These are phyloP conservation scores for Hypholoma fasciculare DNA, from an alignment of 768 basidiomycete genomes.

Conservation along the genomic window DNA sequence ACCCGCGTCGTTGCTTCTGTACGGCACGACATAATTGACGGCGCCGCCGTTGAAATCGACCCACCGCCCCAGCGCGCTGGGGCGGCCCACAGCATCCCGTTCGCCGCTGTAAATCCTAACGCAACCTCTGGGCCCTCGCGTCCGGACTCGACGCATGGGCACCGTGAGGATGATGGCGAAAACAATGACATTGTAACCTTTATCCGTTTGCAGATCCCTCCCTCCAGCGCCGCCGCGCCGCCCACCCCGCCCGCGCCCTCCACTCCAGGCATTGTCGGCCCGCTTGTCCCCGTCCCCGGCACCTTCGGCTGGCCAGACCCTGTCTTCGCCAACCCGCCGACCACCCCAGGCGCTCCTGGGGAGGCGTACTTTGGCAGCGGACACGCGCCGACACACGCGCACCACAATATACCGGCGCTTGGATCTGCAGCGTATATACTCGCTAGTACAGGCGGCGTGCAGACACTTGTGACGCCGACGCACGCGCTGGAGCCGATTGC, in stretches of 20 bases:
- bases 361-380: not conserved
- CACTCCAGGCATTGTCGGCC: not conserved
- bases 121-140: not conserved
- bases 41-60: constrained; percentile 45
- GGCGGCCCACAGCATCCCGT: not conserved
- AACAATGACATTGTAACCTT: constrained; percentile 53
- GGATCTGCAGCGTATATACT: constrained; percentile 38
- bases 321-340: not conserved
- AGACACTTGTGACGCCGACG: constrained; percentile 52
- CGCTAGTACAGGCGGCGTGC: not conserved
- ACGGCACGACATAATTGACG: constrained; percentile 69
- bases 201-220: constrained; percentile 20
- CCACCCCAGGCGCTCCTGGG: not conserved
- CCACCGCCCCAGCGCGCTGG: not conserved
- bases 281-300: not conserved
- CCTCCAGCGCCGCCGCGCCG: constrained; percentile 2
- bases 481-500: constrained; percentile 75
- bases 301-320: not conserved
- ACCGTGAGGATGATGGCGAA: constrained; percentile 10
- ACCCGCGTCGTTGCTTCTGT: constrained; percentile 58
- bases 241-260: constrained; percentile 3
- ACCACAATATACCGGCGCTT: constrained; percentile 29
- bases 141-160: not conserved
- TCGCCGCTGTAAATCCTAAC: not conserved
- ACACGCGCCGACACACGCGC: not conserved